Percentiles rank a stretch among this genome's conserved stretches.
Conservation (phyloP, 2,329 filamentous ascomycete species). For the Aspergillus oerlinghausenensis region DNA sequence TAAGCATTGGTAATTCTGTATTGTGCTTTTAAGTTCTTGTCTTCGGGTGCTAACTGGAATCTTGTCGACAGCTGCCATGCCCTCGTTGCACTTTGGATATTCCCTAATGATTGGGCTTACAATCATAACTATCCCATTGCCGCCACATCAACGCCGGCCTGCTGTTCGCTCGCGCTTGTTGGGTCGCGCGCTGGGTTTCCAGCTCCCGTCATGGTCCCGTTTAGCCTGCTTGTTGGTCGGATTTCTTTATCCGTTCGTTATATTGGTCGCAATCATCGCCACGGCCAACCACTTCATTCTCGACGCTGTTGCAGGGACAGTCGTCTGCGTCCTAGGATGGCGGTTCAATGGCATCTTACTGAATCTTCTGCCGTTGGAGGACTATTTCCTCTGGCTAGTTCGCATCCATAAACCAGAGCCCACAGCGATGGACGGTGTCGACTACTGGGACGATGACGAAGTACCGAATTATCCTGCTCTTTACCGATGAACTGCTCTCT, state of each 20-base stretch:
- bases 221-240: conserved; percentile 49
- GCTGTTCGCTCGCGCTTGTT: conserved; percentile 23
- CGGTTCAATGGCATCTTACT: conserved; percentile 50
- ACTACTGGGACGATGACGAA: conserved; percentile 17
- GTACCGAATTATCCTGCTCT: conserved; percentile 9
- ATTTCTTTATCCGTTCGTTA: conserved; percentile 60
- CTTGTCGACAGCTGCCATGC: conserved; percentile 59
- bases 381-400: conserved; percentile 61
- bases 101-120: conserved; percentile 68
- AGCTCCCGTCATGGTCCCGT: conserved; percentile 49
- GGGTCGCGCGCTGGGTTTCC: conserved; percentile 33
- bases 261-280: conserved; percentile 63
- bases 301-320: conserved; percentile 64
- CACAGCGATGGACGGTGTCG: conserved; percentile 10
- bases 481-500: conserved; percentile 6
- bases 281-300: conserved; percentile 71
- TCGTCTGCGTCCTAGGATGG: conserved; percentile 64
- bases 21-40: not conserved
- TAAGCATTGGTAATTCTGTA: conserved; percentile 26
- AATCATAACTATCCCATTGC: conserved; percentile 60
- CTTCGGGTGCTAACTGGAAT: conserved; percentile 1
- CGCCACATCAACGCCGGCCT: conserved; percentile 48
- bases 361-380: conserved; percentile 62
- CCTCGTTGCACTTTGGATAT: conserved; percentile 71
- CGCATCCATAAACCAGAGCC: conserved; percentile 61